Conservation (phyloP, 2,329 filamentous ascomycete genomes). For the Sarocladium oryzae region DNA sequence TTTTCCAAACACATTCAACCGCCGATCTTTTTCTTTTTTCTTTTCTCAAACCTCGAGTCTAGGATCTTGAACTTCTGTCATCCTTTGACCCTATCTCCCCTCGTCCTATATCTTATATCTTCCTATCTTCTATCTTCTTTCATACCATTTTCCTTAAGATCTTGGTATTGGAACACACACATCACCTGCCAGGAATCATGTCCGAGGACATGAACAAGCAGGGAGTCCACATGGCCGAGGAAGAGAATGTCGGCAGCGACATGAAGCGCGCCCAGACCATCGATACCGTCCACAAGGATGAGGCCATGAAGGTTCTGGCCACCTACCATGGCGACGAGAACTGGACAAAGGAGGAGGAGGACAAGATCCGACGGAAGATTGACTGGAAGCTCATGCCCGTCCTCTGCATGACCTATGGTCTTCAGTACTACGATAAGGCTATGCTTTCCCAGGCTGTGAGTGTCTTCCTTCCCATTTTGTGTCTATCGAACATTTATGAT, state of each 20-base stretch:
- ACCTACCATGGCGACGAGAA: constrained; percentile 26
- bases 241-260: not conserved
- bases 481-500: not conserved
- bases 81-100: too few species aligned
- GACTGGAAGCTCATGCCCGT: constrained; percentile 32
- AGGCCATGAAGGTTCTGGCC: constrained; percentile 52
- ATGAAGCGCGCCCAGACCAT: constrained; percentile 1
- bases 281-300: constrained; percentile 80
- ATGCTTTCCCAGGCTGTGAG: constrained; percentile 46
- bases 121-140: too few species aligned
- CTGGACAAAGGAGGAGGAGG: constrained; percentile 38
- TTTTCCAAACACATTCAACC: too few species aligned
- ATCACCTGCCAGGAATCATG: not conserved
- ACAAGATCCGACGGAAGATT: constrained; percentile 24
- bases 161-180: too few species aligned
- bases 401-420: constrained; percentile 36
- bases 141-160: too few species aligned
- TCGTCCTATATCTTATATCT: too few species aligned
- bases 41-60: too few species aligned
- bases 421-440: constrained; percentile 45
- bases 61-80: too few species aligned
- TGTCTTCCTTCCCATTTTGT: constrained; percentile 19
- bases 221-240: not conserved
- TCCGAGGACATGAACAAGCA: not conserved
- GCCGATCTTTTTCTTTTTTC: too few species aligned